Evolutionary conservation across 805 yeast species (phyloP).

Genomic region (Zygoascus biomembranicola): DNA sequence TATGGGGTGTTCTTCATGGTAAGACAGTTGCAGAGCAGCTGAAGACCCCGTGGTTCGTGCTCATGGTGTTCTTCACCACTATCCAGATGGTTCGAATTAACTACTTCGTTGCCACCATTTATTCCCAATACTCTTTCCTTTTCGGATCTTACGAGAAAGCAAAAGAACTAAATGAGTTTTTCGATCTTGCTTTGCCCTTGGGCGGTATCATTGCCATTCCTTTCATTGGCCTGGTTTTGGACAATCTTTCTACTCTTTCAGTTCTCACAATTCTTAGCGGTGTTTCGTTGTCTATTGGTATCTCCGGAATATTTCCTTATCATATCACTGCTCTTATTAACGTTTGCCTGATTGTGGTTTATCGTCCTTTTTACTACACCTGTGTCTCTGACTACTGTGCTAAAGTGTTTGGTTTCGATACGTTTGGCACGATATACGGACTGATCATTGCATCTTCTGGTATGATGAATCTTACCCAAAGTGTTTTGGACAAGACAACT

Average conservation of each 20-base stretch:
- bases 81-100: slow-evolving; percentile 88
- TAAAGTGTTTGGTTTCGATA: slow-evolving; percentile 85
- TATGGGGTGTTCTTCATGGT: slow-evolving; percentile 76
- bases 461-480: slow-evolving; percentile 65
- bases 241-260: slow-evolving; percentile 56
- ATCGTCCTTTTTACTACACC: slow-evolving; percentile 89
- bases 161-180: slow-evolving; percentile 54
- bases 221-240: slow-evolving; percentile 71
- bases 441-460: slow-evolving; percentile 77
- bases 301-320: slow-evolving; percentile 54
- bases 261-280: slow-evolving; percentile 45
- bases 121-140: slow-evolving; percentile 71
- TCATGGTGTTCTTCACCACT: slow-evolving; percentile 73
- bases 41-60: slow-evolving; percentile 60
- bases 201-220: slow-evolving; percentile 89
- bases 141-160: slow-evolving; percentile 48
- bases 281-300: slow-evolving; percentile 57
- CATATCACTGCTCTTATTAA: slow-evolving; percentile 53
- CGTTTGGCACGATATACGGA: slow-evolving; percentile 90
- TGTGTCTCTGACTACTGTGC: slow-evolving; percentile 88
- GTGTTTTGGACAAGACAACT: slow-evolving; percentile 59
- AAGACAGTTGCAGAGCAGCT: slow-evolving; percentile 39
- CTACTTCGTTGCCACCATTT: slow-evolving; percentile 85
- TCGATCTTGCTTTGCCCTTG: slow-evolving; percentile 78
- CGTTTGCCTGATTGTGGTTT: slow-evolving; percentile 62